Evolutionary conservation across 176 grass and related monocot genomes (phyloP).

Genomic region (Typha latifolia): DNA sequence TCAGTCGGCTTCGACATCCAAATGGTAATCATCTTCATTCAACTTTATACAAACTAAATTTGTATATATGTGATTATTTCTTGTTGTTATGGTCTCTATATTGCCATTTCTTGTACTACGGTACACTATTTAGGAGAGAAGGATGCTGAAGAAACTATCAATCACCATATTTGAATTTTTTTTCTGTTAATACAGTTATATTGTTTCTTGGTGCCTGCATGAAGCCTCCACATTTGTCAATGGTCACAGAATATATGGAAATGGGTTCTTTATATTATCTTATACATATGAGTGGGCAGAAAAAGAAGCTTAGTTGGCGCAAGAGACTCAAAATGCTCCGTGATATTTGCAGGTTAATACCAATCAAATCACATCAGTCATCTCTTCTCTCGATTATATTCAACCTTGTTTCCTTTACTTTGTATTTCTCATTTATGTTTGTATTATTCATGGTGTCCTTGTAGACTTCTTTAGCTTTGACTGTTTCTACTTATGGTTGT

Average conservation of each 20-base stretch:
- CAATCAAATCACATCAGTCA: background rate
- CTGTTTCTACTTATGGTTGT: no score
- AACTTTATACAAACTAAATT: conserved; percentile 6
- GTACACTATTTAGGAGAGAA: background rate
- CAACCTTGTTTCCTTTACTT: background rate
- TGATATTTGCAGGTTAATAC: conserved; percentile 90
- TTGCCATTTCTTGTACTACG: background rate
- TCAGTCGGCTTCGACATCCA: conserved; percentile 93
- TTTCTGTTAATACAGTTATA: conserved; percentile 62
- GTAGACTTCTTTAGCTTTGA: no score
- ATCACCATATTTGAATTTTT: conserved; percentile 1
- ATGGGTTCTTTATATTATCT: conserved; percentile 99
- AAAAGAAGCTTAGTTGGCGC: conserved; percentile 97
- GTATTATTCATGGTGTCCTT: background rate
- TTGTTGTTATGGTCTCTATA: background rate
- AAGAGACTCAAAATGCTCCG: conserved; percentile 97
- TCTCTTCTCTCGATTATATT: background rate
- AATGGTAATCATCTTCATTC: conserved; percentile 64
- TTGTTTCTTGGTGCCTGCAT: conserved; percentile 99
- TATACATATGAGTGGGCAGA: conserved; percentile 97
- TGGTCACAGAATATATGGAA: conserved; percentile 99
- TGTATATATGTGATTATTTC: background rate
- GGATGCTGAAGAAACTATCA: conserved; percentile 17
- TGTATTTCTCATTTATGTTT: conserved; percentile 3
- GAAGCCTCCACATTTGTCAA: conserved; percentile 91